phyloP scores from a whole-genome alignment of 1,284 basidiomycete genomes.

The Moesziomyces parantarcticus region DNA sequence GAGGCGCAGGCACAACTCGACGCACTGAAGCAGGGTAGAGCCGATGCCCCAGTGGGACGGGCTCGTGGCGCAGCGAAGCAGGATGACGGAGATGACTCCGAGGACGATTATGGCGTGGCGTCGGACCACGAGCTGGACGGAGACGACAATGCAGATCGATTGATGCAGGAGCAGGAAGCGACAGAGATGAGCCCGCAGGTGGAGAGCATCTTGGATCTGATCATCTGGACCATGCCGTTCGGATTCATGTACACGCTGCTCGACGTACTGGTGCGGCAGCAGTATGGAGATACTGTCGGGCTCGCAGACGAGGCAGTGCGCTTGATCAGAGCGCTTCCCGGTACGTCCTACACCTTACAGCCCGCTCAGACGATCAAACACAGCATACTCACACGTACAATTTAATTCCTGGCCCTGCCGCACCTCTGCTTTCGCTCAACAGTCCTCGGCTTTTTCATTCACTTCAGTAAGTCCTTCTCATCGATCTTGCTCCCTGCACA shows the following conservation, averaged over 20 bases:
- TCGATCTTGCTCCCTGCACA: neutral
- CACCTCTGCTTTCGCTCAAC: conserved; percentile 49
- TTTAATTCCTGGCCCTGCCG: neutral
- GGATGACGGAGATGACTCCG: conserved; percentile 18
- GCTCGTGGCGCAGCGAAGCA: neutral
- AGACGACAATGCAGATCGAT: conserved; percentile 42
- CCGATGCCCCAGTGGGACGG: neutral
- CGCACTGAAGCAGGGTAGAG: conserved; percentile 15
- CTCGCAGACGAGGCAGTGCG: conserved; percentile 37
- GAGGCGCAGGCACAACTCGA: conserved; percentile 38
- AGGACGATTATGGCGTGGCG: conserved; percentile 38
- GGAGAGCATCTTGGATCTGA: conserved; percentile 52
- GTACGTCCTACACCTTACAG: conserved; percentile 30
- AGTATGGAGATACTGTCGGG: conserved; percentile 60
- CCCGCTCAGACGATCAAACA: neutral
- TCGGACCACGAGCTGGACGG: conserved; percentile 37
- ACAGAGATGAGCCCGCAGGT: conserved; percentile 41
- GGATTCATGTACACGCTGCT: conserved; percentile 61
- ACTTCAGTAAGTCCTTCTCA: conserved; percentile 43
- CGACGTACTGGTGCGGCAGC: conserved; percentile 64
- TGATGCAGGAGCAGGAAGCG: conserved; percentile 46
- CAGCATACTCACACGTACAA: neutral
- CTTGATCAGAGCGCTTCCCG: conserved; percentile 47
- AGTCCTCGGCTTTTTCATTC: conserved; percentile 53
- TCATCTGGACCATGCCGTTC: conserved; percentile 66